Base-by-base conservation (phyloP, 140 eudicot species). In the Senecio squalidus region DNA sequence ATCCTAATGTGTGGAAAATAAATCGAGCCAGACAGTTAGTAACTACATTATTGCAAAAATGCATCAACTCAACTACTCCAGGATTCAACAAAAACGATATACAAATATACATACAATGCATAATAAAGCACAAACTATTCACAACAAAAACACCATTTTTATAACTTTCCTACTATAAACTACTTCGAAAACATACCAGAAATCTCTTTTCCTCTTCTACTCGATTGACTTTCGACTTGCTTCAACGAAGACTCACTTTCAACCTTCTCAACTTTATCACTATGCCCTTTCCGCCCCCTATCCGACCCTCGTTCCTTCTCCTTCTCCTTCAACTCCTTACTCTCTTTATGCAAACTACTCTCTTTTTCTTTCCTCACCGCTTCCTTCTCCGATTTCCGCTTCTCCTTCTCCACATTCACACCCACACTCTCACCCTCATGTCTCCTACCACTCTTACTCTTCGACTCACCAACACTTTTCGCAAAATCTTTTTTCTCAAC, bases 241-340 rank as follows among this genome's bases (percentile, higher is more conserved):
- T 86, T 86, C 68, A 67, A 78, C 20, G 27, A 49, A 25, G 66
- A 29, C 57, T 81, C 88, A 3, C 39, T 62, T 39, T 78, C 88
- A 25, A 55, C 57, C 0, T 43, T 65, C 39, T 78, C 88, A 17
- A 57, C 60, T 53, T 81, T 84, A 24, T 75, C 82, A 55, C 69
- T 58, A 58, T 74, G 77, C 17, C 58, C 67, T 73, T 72, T 85
- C 68, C 70, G 79, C 58, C 79, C 89, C 74, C 74, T 78, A 16
- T 88, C 91, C 17, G 68, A 78, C 13, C 76, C 73, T 4, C 83
- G 83, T n/a, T n/a, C n/a, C n/a, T n/a, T n/a, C 14, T 89, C 95
- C 74, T 78, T 85, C 3, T 82, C 95, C 70, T 77, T 73, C 18
- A 40, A 22, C 11, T 81, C 86, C 63, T 64, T 85, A 27, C 48